A percentile compares a stretch with the other conserved stretches of the same genome.
These are phyloP conservation scores for Umbelopsis sp. DNA, from an alignment of 192 early-diverging fungal species.

Conservation along the genomic window DNA sequence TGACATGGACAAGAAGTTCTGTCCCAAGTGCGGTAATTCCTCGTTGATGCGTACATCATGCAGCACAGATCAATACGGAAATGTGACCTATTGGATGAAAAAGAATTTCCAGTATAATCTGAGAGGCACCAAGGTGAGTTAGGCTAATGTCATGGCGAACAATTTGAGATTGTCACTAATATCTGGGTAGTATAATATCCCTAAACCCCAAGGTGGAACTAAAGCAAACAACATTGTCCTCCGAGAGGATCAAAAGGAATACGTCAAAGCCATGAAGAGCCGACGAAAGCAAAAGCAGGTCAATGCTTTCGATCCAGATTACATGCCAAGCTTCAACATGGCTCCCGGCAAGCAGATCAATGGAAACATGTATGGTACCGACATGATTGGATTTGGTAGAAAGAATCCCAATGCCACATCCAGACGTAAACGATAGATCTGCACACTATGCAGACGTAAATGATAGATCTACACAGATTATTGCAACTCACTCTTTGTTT, in stretches of 20 bases:
- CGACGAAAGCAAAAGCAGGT: slow-evolving; percentile 54
- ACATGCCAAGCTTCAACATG: slow-evolving; percentile 51
- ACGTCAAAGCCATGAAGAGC: slow-evolving; percentile 58
- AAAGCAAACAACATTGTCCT: slow-evolving; percentile 77
- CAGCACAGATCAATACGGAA: slow-evolving; percentile 78
- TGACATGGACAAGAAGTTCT: slow-evolving; percentile 91
- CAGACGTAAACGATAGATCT: slow-evolving; percentile 56
- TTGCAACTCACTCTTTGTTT: background rate
- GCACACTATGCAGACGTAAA: slow-evolving; percentile 42
- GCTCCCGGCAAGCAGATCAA: slow-evolving; percentile 48
- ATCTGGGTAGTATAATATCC: slow-evolving; percentile 73
- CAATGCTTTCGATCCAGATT: slow-evolving; percentile 74
- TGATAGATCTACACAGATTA: slow-evolving; percentile 43
- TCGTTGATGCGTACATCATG: slow-evolving; percentile 85
- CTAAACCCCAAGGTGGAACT: slow-evolving; percentile 79
- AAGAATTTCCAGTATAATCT: slow-evolving; percentile 88
- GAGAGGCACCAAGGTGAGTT: slow-evolving; percentile 79
- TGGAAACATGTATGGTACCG: slow-evolving; percentile 66
- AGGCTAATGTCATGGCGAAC: too few species aligned
- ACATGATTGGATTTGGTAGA: slow-evolving; percentile 68
- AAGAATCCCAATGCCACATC: slow-evolving; percentile 68
- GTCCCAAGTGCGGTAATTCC: slow-evolving; percentile 87
- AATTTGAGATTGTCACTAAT: slow-evolving; percentile 16
- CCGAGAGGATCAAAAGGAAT: slow-evolving; percentile 92
- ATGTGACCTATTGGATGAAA: slow-evolving; percentile 83